Evolutionary conservation across 2,329 filamentous ascomycete species (phyloP).

Genomic region (Aspergillus alliaceus): DNA sequence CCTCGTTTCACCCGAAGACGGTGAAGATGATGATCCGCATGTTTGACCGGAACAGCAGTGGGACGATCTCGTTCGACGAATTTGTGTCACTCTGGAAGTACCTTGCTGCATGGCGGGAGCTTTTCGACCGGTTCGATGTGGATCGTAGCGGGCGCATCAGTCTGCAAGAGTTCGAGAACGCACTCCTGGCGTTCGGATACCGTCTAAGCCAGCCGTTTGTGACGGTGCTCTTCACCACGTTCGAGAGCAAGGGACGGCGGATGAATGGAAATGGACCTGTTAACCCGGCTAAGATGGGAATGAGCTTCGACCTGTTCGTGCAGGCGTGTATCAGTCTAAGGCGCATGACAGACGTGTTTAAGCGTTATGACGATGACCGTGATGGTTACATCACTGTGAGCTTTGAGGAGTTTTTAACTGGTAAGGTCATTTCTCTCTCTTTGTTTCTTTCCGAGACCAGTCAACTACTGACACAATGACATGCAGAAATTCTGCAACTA

Average conservation of each 20-base stretch:
- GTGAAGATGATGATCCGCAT: slow-evolving; percentile 99
- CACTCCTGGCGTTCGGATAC: slow-evolving; percentile 90
- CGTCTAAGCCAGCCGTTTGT: slow-evolving; percentile 82
- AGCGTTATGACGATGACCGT: slow-evolving; percentile 95
- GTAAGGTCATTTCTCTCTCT: slow-evolving; percentile 29
- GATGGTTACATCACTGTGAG: slow-evolving; percentile 87
- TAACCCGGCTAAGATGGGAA: slow-evolving; percentile 52
- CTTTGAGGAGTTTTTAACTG: slow-evolving; percentile 78
- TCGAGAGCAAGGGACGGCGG: slow-evolving; percentile 62
- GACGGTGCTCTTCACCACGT: slow-evolving; percentile 79
- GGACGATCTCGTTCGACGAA: slow-evolving; percentile 90
- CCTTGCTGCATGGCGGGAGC: slow-evolving; percentile 85
- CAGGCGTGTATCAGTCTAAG: slow-evolving; percentile 96
- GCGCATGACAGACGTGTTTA: slow-evolving; percentile 98
- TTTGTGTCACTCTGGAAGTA: slow-evolving; percentile 98
- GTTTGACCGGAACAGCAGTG: slow-evolving; percentile 91
- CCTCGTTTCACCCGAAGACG: slow-evolving; percentile 87
- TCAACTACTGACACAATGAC: background rate
- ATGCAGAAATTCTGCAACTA: slow-evolving; percentile 35
- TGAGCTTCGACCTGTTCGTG: slow-evolving; percentile 95
- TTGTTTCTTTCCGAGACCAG: slow-evolving; percentile 5
- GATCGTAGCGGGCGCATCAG: slow-evolving; percentile 86
- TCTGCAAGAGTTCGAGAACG: slow-evolving; percentile 82
- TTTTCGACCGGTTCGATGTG: slow-evolving; percentile 93
- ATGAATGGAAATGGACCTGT: slow-evolving; percentile 41